Evolutionary conservation across 179 eudicot genomes (phyloP).

Genomic region (Actinidia chinensis): DNA sequence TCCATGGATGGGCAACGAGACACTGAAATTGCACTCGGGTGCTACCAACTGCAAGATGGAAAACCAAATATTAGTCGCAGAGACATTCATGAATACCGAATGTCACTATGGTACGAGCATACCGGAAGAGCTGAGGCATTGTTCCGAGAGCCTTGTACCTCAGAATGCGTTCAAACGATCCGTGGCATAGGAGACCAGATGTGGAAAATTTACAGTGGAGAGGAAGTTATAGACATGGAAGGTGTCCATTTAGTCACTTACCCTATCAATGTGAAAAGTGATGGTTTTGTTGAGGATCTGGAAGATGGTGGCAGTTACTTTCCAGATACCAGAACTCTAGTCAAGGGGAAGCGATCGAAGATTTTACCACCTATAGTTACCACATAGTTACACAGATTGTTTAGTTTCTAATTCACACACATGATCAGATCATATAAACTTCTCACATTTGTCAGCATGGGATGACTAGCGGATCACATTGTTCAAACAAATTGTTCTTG

Average conservation of each 20-base stretch:
- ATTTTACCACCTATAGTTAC: conserved; percentile 73
- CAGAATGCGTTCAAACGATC: conserved; percentile 56
- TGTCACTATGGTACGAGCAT: conserved; percentile 93
- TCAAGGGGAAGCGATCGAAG: conserved; percentile 78
- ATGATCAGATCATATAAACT: neutral
- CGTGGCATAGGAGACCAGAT: conserved; percentile 59
- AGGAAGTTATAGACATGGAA: conserved; percentile 75
- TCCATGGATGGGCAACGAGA: conserved; percentile 95
- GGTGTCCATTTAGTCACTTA: conserved; percentile 79
- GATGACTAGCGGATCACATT: neutral
- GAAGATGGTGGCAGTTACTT: conserved; percentile 38
- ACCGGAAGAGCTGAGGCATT: conserved; percentile 50
- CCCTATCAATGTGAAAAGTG: conserved; percentile 54
- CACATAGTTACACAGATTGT: conserved; percentile 41
- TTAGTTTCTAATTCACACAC: neutral
- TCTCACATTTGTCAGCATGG: neutral
- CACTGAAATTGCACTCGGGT: conserved; percentile 93
- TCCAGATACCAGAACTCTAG: conserved; percentile 73
- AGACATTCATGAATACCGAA: conserved; percentile 58
- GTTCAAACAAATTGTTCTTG: neutral
- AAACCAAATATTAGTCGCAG: conserved; percentile 26
- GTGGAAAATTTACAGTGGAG: conserved; percentile 68
- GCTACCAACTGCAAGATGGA: conserved; percentile 53
- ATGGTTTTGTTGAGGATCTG: conserved; percentile 60
- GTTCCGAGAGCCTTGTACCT: conserved; percentile 53